Percentiles rank a stretch among this genome's conserved stretches.
These are phyloP conservation scores for Mycena albidolilacea DNA, from an alignment of 768 basidiomycete species.

Conservation along the genomic window DNA sequence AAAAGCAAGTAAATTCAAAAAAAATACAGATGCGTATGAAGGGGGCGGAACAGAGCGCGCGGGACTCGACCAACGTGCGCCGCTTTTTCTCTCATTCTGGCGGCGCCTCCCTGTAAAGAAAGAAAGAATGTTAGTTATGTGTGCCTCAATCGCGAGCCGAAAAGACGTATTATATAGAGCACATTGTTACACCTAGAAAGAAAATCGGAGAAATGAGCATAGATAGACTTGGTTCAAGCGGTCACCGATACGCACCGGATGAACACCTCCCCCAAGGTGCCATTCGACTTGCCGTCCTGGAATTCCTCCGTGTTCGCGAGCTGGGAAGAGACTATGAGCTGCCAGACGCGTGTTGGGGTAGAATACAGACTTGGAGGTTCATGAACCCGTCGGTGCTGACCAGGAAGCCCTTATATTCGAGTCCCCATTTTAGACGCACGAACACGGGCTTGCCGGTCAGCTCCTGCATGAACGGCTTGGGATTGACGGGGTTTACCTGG, in stretches of 20 bases:
- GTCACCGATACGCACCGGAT: conserved; percentile 77
- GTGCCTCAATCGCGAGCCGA: conserved; percentile 25
- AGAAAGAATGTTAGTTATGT: conserved; percentile 40
- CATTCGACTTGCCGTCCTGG: conserved; percentile 95
- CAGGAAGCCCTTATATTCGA: conserved; percentile 99
- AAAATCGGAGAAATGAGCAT: conserved; percentile 33
- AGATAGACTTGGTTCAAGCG: conserved; percentile 12
- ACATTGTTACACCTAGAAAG: conserved; percentile 90
- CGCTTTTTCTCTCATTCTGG: conserved; percentile 54
- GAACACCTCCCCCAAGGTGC: conserved; percentile 98
- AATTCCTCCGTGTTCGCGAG: conserved; percentile 99
- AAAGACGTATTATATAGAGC: conserved; percentile 90
- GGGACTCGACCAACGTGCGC: conserved; percentile 1
- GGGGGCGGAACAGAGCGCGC: neutral
- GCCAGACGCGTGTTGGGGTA: neutral
- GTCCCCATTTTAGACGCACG: conserved; percentile 97
- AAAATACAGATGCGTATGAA: conserved; percentile 19
- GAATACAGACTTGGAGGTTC: conserved; percentile 90
- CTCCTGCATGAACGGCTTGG: conserved; percentile 98
- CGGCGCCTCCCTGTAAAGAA: conserved; percentile 81
- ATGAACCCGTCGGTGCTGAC: conserved; percentile 99
- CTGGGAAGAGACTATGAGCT: conserved; percentile 57
- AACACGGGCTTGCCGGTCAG: conserved; percentile 97
- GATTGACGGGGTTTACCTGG: conserved; percentile 94
- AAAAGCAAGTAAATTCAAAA: conserved; percentile 8